phyloP scores from a whole-genome alignment of 495 filamentous ascomycete genomes.

The Penicillium daleae region DNA sequence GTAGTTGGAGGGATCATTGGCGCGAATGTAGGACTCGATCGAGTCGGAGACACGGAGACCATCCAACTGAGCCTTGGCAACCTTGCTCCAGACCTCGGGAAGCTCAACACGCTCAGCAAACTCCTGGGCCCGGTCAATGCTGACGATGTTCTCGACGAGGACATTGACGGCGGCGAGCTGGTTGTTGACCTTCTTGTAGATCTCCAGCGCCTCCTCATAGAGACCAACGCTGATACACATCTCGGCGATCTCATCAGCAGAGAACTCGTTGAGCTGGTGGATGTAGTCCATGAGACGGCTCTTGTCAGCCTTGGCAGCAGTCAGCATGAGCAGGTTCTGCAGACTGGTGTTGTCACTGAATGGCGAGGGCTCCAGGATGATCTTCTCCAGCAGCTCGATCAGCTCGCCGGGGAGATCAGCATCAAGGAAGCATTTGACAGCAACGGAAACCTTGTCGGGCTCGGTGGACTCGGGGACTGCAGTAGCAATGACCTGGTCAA shows the following conservation, averaged over 20 bases:
- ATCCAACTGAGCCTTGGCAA: constrained; percentile 97
- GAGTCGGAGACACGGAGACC: constrained; percentile 91
- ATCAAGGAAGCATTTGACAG: constrained; percentile 89
- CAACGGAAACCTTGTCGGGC: constrained; percentile 92
- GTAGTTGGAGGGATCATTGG: constrained; percentile 90
- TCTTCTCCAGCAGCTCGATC: constrained; percentile 98
- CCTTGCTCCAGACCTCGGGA: constrained; percentile 98
- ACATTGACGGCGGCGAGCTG: constrained; percentile 86
- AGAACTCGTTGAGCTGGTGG: constrained; percentile 84
- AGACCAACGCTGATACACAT: constrained; percentile 94
- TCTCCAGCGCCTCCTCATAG: constrained; percentile 96
- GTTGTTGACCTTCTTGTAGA: constrained; percentile 96
- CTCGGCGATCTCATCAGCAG: constrained; percentile 86
- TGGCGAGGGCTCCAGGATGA: constrained; percentile 93
- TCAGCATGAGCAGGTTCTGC: constrained; percentile 96
- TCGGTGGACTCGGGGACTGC: constrained; percentile 94
- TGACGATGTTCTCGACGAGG: constrained; percentile 94
- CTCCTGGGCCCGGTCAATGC: constrained; percentile 96
- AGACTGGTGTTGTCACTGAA: constrained; percentile 97
- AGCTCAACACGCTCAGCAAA: constrained; percentile 96
- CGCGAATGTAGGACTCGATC: constrained; percentile 96
- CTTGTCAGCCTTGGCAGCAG: constrained; percentile 96
- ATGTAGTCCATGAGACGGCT: constrained; percentile 96
- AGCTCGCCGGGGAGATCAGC: constrained; percentile 91
- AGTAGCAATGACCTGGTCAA: constrained; percentile 96